Evolutionary conservation across 1,284 basidiomycete genomes (phyloP), one percentile per base, ranked within the genome.

Genomic region (Trichosporon faecale): DNA sequence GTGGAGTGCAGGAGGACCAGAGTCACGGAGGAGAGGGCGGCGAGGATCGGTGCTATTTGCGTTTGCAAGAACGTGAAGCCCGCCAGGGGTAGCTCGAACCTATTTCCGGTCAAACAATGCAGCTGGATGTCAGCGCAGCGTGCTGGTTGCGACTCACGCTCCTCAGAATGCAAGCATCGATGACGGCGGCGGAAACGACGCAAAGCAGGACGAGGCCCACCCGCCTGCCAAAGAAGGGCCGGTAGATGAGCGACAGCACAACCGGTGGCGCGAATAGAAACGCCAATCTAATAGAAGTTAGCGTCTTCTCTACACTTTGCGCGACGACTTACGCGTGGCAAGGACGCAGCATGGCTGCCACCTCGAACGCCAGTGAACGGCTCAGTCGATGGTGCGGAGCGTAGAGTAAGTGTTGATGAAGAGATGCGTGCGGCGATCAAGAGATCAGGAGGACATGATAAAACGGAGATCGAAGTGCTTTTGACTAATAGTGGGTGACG

Each of bases 281-380:
- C 27, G 57, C 57, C 57, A 61, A 27, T 31, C 57, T 61, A 18
- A 25, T n/a, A 31, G 3, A 4, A 7, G 57, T 61, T 18, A 61
- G 57, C 57, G 7, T 9, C 27, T 16, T n/a, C n/a, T n/a, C n/a
- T n/a, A n/a, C n/a, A n/a, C 25, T 3, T 14, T 11, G 31, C 29
- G 7, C 27, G 29, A 7, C 3, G 27, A 61, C 57, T 61, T n/a
- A 61, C 57, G 57, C 57, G 27, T 61, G 57, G 27, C 57, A 61
- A 33, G 57, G 57, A 61, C 57, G 57, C 57, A 61, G 57, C 57
- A 61, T 61, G 18, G 57, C 57, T 61, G 57, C 57, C 27, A 31
- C 57, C 57, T 61, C 33, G 27, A n/a, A 33, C 57, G 57, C 57
- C 57, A 31, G 29, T 27, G 11, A 18, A 61, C 57, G 29, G 18